These are phyloP conservation scores for Cerrena zonata DNA, from an alignment of 1,284 basidiomycete genomes.

Conservation along the genomic window DNA sequence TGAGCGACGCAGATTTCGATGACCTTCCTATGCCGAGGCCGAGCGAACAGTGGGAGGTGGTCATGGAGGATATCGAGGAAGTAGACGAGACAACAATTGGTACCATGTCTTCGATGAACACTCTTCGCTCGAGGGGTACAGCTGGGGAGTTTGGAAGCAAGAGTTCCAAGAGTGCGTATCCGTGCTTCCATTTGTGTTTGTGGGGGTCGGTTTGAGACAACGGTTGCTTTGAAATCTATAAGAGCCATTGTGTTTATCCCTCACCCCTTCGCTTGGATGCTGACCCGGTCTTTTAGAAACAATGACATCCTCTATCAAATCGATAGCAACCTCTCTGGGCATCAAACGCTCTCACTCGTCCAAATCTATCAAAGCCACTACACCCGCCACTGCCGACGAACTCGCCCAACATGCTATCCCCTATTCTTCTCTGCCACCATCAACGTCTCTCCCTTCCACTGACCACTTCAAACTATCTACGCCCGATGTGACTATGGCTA, in stretches of 20 bases:
- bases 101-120: conserved; percentile 44
- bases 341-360: conserved; percentile 47
- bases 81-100: conserved; percentile 47
- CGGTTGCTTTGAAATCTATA: too few species aligned
- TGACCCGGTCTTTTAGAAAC: too few species aligned
- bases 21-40: conserved; percentile 39
- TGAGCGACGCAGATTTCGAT: conserved; percentile 4
- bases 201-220: too few species aligned
- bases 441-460: conserved; percentile 35
- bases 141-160: conserved; percentile 63
- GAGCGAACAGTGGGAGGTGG: conserved; percentile 71
- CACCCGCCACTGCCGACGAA: conserved; percentile 33
- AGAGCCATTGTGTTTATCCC: too few species aligned
- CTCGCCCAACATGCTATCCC: conserved; percentile 44
- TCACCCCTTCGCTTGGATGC: too few species aligned
- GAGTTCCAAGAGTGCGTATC: conserved; percentile 54
- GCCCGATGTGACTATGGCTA: conserved; percentile 24
- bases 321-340: conserved; percentile 64
- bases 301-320: conserved; percentile 61
- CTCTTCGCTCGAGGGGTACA: conserved; percentile 22
- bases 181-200: not conserved
- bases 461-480: conserved; percentile 48
- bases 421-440: conserved; percentile 46
- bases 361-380: conserved; percentile 15
- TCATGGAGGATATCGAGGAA: conserved; percentile 70